Base-by-base conservation (phyloP, 1,284 basidiomycete species). In the Boletus sp. region DNA sequence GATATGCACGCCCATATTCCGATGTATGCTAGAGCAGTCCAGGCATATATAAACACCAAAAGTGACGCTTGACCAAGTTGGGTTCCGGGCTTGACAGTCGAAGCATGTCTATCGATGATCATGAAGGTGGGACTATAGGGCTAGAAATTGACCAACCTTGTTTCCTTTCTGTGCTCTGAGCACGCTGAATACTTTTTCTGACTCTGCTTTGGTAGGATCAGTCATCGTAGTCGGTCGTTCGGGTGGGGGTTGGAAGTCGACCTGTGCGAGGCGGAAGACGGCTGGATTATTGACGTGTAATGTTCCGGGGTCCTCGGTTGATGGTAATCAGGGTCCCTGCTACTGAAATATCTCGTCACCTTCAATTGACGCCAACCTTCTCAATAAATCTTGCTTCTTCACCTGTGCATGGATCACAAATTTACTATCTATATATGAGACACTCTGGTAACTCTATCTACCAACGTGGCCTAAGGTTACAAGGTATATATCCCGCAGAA, bases 1-100 rank as follows among this genome's bases (percentile, higher is more conserved):
- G 75, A 99, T 96, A 74, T 99, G 96, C 20, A 99, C 97, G 66
- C 96, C 96, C 85, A 98, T 89, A 75, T 97, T 98, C 58, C 96
- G 84, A 76, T 99, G 96, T 16, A 93, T 82, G 63, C 90, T 92
- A 7, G 96, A 98, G 80, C 96, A 99, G 67, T 99, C 96, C 47
- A 99, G 80, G 72, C 96, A 99, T 70, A 99, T 96, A 77, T 99
- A 99, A 47, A 99, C 89, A 51, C 93, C 96, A 71, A 91, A 99
- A 0, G 94, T 96, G 36, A 97, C 94, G 63, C 92, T 96, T 2
- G 95, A 90, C 96, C 96, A 99, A 49, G 96, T 97, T 56, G 96
- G 96, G 78, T 97, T 98, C 70, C 95, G 91, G 60, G 96, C 95
- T 67, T 87, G 84, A 73, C 97, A 99, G 76, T 99, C 96, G 72